Base-by-base conservation (phyloP, 371 early-diverging fungal species). In the Basidiobolus meristosporus region DNA sequence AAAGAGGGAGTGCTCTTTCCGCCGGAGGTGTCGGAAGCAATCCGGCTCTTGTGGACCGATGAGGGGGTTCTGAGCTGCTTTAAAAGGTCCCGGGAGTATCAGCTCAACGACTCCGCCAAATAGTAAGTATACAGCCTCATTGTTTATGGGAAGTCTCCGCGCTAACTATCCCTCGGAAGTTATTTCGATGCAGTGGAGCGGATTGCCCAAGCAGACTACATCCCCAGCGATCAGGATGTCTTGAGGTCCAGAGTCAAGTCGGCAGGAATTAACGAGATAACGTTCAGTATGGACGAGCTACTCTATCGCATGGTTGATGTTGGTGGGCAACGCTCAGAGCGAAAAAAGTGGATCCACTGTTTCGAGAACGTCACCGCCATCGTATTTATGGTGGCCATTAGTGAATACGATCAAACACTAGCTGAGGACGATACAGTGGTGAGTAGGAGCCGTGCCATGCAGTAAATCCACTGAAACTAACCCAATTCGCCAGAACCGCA, bases 341-440 rank as follows among this genome's bases (percentile, higher is more conserved):
- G 95, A 40, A 91, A 88, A 45, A 90, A 89, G 52, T 92, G 95
- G 95, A 70, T 85, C 32, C 90, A 89, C 38, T 90, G 88, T 43
- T 81, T 90, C 46, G 93, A 92, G 50, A 83, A 85, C 48, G 95
- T 96, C 16, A 93, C 92, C 1, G 86, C 93, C n/a, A 85, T 96
- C 42, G 70, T 96, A 31, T 96, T 92, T 56, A 51, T 90, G 50
- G 93, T 88, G 2, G 91, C 95, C 18, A 82, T 92, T 31, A 72
- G 73, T 11, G 93, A 90, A 56, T 96, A 96, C 56, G 92, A 96
- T 54, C 92, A 92, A 54, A 75, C 85, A n/a, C 58, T 96, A 42
- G 68, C 86, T 30, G 97, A 96, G 67, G 97, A 96, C 56, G 89
- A 90, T 58, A 70, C 77, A 0, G 79, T 87, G 53, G 78, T 77